Percentiles rank a stretch among this genome's conserved stretches.
These are phyloP conservation scores for Ajuga chamaepitys DNA, from an alignment of 257 asterid genomes.

Conservation along the genomic window DNA sequence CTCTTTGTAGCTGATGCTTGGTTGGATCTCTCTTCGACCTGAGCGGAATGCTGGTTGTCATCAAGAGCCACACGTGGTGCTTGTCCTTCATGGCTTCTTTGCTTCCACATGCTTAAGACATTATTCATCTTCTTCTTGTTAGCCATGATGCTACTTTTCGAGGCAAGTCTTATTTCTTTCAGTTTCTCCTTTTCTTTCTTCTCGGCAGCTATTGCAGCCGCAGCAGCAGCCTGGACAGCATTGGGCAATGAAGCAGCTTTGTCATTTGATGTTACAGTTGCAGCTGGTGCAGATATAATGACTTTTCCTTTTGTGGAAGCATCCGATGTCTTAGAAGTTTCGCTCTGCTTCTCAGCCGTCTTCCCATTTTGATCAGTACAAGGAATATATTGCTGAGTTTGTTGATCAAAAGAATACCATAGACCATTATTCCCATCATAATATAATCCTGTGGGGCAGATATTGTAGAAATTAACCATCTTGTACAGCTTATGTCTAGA, in stretches of 20 bases:
- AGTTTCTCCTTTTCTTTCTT: slow-evolving; percentile 89
- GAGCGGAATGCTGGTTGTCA: slow-evolving; percentile 33
- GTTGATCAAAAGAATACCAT: slow-evolving; percentile 86
- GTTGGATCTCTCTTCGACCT: slow-evolving; percentile 51
- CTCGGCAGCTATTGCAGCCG: slow-evolving; percentile 96
- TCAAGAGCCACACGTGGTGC: slow-evolving; percentile 84
- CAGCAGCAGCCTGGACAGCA: slow-evolving; percentile 97
- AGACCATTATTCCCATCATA: slow-evolving; percentile 90
- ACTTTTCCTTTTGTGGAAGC: slow-evolving; percentile 58
- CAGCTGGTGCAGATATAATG: slow-evolving; percentile 92
- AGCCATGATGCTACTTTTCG: slow-evolving; percentile 88
- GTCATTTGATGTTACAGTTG: slow-evolving; percentile 62
- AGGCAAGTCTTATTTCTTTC: slow-evolving; percentile 85
- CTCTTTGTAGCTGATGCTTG: slow-evolving; percentile 38
- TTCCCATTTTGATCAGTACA: slow-evolving; percentile 70
- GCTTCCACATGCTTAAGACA: slow-evolving; percentile 94
- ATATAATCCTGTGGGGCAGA: slow-evolving; percentile 56
- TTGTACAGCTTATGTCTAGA: slow-evolving; percentile 3
- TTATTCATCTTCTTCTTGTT: slow-evolving; percentile 96
- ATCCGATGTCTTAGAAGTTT: slow-evolving; percentile 39
- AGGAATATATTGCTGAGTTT: slow-evolving; percentile 75
- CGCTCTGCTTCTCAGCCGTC: slow-evolving; percentile 53
- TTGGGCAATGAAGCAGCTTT: slow-evolving; percentile 83
- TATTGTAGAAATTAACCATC: neutral
- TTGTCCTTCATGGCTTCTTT: slow-evolving; percentile 91